phyloP scores from a whole-genome alignment of 2,329 filamentous ascomycete species.

The Iodosphaeria phyllophila region DNA sequence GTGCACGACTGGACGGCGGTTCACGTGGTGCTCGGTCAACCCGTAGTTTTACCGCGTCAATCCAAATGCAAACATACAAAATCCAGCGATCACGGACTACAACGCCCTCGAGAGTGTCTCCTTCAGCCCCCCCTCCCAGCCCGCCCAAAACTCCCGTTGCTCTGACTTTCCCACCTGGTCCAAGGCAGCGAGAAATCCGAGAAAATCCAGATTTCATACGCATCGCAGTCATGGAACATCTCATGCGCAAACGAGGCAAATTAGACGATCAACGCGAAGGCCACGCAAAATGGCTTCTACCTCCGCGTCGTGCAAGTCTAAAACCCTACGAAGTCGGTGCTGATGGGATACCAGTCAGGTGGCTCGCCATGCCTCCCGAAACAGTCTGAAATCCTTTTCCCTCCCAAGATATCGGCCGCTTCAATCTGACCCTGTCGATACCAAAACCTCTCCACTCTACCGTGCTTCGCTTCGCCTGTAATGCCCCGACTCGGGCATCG shows the following conservation, averaged over 20 bases:
- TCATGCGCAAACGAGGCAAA: constrained; percentile 49
- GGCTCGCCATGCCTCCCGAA: constrained; percentile 23
- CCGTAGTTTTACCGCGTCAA: constrained; percentile 41
- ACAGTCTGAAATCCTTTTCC: constrained; percentile 1
- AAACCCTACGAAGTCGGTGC: constrained; percentile 36
- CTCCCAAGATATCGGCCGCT: too few relatives aligned
- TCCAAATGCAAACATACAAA: constrained; percentile 56
- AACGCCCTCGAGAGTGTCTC: constrained; percentile 8
- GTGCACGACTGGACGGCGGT: constrained; percentile 23
- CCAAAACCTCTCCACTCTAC: too few relatives aligned
- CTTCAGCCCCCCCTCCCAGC: constrained; percentile 8
- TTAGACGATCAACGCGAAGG: constrained; percentile 47
- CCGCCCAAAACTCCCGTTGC: constrained; percentile 13
- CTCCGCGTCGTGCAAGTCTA: constrained; percentile 35
- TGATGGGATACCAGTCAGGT: constrained; percentile 40
- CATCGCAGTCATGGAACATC: constrained; percentile 54
- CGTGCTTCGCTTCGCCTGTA: too few relatives aligned
- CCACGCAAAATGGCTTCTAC: constrained; percentile 48
- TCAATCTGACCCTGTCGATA: too few relatives aligned
- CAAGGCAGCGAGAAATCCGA: constrained; percentile 46
- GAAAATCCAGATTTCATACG: constrained; percentile 55
- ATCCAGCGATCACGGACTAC: constrained; percentile 28
- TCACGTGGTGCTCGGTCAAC: constrained; percentile 8
- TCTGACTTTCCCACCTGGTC: constrained; percentile 21
- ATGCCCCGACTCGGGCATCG: too few relatives aligned